These are phyloP conservation scores for Sclerotinia subarctica DNA, from an alignment of 2,329 filamentous ascomycete species.

Conservation along the genomic window DNA sequence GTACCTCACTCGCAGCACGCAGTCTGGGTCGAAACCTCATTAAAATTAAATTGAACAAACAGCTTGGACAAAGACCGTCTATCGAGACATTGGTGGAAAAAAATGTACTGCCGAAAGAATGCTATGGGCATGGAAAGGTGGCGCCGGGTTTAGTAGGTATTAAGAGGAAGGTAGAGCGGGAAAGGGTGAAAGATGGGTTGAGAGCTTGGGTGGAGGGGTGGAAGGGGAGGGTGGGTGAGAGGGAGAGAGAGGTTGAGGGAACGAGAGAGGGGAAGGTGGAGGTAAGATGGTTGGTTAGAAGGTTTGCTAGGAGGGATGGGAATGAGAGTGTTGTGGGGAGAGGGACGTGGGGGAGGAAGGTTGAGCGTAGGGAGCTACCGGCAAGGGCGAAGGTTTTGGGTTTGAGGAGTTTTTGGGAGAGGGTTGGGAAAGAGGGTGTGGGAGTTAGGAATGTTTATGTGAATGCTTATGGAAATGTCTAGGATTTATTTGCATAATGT, in stretches of 20 bases:
- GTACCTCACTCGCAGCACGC: conserved; percentile 62
- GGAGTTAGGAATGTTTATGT: background rate
- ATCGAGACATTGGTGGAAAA: conserved; percentile 59
- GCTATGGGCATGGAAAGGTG: conserved; percentile 46
- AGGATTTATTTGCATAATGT: background rate
- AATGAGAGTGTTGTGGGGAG: conserved; percentile 43
- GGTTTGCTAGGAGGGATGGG: conserved; percentile 43
- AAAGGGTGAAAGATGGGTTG: conserved; percentile 64
- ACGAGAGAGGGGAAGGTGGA: conserved; percentile 29
- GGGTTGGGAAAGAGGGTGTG: conserved; percentile 43
- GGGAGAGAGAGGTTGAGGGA: conserved; percentile 47
- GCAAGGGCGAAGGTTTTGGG: conserved; percentile 52
- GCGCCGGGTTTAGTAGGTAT: conserved; percentile 61
- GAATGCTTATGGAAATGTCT: background rate
- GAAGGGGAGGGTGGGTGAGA: conserved; percentile 34
- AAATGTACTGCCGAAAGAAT: conserved; percentile 63
- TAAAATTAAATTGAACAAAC: conserved; percentile 60
- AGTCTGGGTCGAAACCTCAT: conserved; percentile 61
- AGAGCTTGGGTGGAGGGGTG: conserved; percentile 58
- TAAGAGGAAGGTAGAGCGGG: conserved; percentile 61
- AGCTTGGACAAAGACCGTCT: conserved; percentile 58
- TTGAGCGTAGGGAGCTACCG: conserved; percentile 44
- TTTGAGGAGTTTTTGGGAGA: conserved; percentile 65
- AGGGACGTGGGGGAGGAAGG: conserved; percentile 46
- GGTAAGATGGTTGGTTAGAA: conserved; percentile 42